Evolutionary conservation across 2,329 filamentous ascomycete genomes (phyloP), one percentile per base, ranked within the genome.

Genomic region (Blumeriella jaapii): DNA sequence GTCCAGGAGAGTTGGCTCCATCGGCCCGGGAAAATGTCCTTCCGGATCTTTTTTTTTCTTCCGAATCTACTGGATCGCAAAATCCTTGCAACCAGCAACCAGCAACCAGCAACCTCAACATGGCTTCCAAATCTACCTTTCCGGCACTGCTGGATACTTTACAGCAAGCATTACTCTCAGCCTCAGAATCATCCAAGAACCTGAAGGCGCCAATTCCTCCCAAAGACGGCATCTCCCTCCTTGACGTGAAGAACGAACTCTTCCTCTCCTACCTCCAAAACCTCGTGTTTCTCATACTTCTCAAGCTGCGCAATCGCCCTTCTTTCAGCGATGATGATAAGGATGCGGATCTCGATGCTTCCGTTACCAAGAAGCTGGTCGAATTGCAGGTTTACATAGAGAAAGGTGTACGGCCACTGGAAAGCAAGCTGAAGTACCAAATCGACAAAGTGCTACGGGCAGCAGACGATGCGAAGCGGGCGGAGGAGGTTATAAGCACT

Each of bases 201-300:
- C 56, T 75, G 12, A 56, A 67, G n/a, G 58, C 65, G 10, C 71
- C 93, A 40, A 64, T 80, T 31, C 74, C 82, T n/a, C 79, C 82
- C 1, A 69, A 78, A 45, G 77, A 94, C 51, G 89, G 91, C 54
- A 91, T 98, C 39, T 95, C 91, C 0, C 74, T 98, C 1, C 78
- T 98, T 52, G 86, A 96, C 55, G 77, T 84, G 46, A 98, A 98
- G 64, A 96, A 93, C 61, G 91, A 98, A 56, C 70, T 98, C n/a
- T 76, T 98, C 12, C 76, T 98, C 24, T 89, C 89, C 3, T 98
- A 98, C 60, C 68, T 98, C 0, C 89, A 98, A 53, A 93, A 94
- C 52, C 74, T 96, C 3, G 83, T 91, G 28, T 93, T 93, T 49
- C 64, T 94, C 25, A 80, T 93, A 28, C 64, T 94, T 2, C 61